Evolutionary conservation across 2,329 filamentous ascomycete species (phyloP).

Genomic region (Stagonosporopsis cucurbitacearum): DNA sequence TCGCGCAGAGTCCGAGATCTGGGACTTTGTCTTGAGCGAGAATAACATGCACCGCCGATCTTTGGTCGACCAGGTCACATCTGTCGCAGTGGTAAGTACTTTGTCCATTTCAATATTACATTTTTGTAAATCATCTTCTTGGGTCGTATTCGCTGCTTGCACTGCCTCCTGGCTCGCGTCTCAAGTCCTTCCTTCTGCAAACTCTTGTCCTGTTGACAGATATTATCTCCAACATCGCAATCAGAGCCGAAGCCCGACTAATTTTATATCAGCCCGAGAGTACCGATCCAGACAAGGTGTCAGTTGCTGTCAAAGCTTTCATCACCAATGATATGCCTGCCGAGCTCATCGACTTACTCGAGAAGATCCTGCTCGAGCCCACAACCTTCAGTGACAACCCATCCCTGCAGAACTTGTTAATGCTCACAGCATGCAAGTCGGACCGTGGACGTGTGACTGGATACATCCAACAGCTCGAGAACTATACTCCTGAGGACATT

Average conservation of each 20-base stretch:
- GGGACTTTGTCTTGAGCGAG: slow-evolving; percentile 90
- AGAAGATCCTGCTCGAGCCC: slow-evolving; percentile 99
- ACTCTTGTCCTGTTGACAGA: neutral
- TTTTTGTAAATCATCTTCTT: too few species aligned
- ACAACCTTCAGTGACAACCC: slow-evolving; percentile 97
- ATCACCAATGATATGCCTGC: slow-evolving; percentile 87
- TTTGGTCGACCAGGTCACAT: slow-evolving; percentile 93
- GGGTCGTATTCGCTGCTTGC: neutral
- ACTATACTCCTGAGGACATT: slow-evolving; percentile 91
- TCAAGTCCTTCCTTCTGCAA: neutral
- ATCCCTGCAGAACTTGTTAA: slow-evolving; percentile 92
- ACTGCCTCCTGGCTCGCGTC: neutral
- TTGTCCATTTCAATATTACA: neutral
- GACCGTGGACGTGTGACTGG: slow-evolving; percentile 95
- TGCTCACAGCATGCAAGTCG: slow-evolving; percentile 95
- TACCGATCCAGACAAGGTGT: slow-evolving; percentile 92
- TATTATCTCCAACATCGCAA: neutral
- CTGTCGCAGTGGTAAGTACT: slow-evolving; percentile 73
- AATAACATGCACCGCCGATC: slow-evolving; percentile 96
- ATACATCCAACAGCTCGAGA: slow-evolving; percentile 90
- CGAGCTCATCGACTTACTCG: slow-evolving; percentile 94
- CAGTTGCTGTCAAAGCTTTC: slow-evolving; percentile 91
- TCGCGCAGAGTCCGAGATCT: slow-evolving; percentile 86
- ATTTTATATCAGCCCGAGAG: slow-evolving; percentile 51
- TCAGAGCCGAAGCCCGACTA: neutral